Evolutionary conservation across 2,329 filamentous ascomycete genomes (phyloP).

Genomic region (Colletotrichum sp.): DNA sequence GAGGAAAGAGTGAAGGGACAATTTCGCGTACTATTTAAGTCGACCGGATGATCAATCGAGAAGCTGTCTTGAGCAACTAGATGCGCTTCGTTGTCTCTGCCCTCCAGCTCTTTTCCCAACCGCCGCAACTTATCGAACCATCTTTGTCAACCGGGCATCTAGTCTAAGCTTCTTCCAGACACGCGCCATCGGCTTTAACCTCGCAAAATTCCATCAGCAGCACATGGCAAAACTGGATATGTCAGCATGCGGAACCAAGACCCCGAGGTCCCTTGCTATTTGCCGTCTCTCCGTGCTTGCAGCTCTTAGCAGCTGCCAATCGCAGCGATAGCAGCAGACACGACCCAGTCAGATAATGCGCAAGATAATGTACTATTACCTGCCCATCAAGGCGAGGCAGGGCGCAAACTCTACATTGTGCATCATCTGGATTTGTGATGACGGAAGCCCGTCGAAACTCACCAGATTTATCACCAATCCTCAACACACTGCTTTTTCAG

Average conservation of each 20-base stretch:
- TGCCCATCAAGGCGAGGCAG: neutral
- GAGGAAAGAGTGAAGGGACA: neutral
- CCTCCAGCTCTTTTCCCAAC: neutral
- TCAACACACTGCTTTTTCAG: neutral
- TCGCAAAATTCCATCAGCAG: neutral
- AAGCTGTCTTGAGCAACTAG: neutral
- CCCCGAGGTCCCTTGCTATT: neutral
- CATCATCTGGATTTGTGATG: constrained; percentile 20
- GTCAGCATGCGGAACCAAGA: constrained; percentile 19
- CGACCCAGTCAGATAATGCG: neutral
- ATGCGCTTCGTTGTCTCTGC: neutral
- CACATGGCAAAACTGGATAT: constrained; percentile 4
- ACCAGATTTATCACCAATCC: neutral
- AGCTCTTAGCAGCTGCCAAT: neutral
- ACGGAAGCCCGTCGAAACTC: constrained; percentile 20
- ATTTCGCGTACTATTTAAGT: neutral
- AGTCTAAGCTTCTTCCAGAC: neutral
- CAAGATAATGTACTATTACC: neutral
- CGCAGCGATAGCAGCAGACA: neutral
- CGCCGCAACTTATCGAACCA: neutral
- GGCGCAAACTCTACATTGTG: neutral
- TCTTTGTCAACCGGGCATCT: neutral
- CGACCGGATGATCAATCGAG: neutral
- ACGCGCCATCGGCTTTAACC: neutral
- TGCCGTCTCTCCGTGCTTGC: neutral